Evolutionary conservation across 352 stramenopile genomes (phyloP).

Genomic region (Phytophthora litchii): DNA sequence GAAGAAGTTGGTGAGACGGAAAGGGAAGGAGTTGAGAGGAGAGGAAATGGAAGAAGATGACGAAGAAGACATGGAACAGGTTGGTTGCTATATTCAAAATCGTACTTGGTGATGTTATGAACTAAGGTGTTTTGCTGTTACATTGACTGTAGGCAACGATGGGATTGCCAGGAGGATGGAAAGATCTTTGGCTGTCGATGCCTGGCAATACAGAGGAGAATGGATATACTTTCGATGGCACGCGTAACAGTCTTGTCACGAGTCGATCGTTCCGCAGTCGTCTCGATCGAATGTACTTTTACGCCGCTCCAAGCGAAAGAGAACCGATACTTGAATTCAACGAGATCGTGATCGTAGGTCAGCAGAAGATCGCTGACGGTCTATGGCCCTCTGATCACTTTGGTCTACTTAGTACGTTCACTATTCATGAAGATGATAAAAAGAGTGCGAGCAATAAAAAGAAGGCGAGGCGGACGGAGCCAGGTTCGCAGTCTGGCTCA

Average conservation of each 20-base stretch:
- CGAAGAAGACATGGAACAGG: conserved; percentile 11
- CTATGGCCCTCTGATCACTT: conserved; percentile 83
- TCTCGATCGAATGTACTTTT: conserved; percentile 81
- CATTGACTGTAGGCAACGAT: conserved; percentile 35
- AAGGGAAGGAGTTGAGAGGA: conserved; percentile 5
- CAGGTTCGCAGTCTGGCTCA: conserved; percentile 2
- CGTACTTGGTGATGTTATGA: too few species aligned
- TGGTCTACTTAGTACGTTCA: conserved; percentile 60
- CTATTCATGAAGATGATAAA: conserved; percentile 30
- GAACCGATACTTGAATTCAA: conserved; percentile 33
- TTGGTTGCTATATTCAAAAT: too few species aligned
- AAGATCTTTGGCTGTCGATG: conserved; percentile 72
- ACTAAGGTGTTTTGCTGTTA: too few species aligned
- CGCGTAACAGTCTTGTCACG: conserved; percentile 59
- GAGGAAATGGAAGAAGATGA: conserved; percentile 12
- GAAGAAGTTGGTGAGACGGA: conserved; percentile 44
- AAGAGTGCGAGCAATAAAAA: conserved; percentile 7
- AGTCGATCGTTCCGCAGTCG: conserved; percentile 71
- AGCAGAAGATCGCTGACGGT: conserved; percentile 66
- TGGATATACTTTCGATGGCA: conserved; percentile 75
- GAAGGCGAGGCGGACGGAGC: conserved; percentile 12
- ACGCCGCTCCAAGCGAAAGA: conserved; percentile 25
- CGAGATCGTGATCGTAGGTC: conserved; percentile 64
- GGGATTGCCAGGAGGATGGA: conserved; percentile 63
- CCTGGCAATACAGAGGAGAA: conserved; percentile 77